Conservation (phyloP, 1,284 basidiomycete genomes). For the Puccinia novopanici region DNA sequence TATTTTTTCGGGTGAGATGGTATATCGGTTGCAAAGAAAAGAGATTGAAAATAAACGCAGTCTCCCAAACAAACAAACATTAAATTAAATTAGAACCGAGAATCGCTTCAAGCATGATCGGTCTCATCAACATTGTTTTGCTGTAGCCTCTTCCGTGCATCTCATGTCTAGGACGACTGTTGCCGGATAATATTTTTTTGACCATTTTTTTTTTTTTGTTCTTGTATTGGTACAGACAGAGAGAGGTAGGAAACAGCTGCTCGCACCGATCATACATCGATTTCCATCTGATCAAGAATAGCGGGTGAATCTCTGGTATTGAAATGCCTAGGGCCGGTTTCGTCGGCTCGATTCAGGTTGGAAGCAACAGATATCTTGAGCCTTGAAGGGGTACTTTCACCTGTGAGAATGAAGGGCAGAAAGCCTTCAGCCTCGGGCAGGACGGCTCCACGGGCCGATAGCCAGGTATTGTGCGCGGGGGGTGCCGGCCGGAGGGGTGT, state of each 20-base stretch:
- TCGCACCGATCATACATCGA: background rate
- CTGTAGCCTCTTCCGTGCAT: background rate
- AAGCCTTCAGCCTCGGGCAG: conserved; percentile 48
- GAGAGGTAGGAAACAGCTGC: background rate
- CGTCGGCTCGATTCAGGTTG: background rate
- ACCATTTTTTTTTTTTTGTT: no score
- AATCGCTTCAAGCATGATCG: background rate
- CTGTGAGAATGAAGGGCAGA: conserved; percentile 46
- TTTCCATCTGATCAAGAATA: conserved; percentile 7
- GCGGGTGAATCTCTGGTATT: background rate
- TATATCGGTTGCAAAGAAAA: background rate
- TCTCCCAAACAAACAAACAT: no score
- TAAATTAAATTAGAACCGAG: background rate
- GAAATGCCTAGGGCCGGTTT: background rate
- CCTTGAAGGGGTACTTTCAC: conserved; percentile 40
- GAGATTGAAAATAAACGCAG: conserved; percentile 5
- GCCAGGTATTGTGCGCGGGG: conserved; percentile 27
- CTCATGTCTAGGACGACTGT: background rate
- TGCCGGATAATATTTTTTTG: no score
- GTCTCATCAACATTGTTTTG: background rate
- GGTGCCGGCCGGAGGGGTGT: conserved; percentile 12
- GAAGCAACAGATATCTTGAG: background rate
- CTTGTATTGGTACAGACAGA: no score
- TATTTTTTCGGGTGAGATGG: no score
- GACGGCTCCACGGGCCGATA: conserved; percentile 33